Evolutionary conservation across 2,329 filamentous ascomycete species (phyloP).

Genomic region (Colletotrichum musae): DNA sequence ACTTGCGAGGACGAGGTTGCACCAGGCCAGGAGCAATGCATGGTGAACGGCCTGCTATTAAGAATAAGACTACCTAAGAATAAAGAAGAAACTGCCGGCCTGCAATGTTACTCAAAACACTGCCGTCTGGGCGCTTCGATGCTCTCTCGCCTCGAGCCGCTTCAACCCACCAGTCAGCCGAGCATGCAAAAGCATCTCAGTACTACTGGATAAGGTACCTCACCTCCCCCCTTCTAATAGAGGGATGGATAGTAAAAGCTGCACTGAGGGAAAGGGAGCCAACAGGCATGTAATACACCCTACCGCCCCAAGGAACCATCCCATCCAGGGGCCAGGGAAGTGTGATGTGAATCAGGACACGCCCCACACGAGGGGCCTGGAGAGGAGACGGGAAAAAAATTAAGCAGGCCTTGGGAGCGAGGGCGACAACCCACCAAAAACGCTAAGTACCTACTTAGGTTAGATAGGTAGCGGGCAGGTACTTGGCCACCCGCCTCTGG

Average conservation of each 20-base stretch:
- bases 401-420: neutral
- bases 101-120: constrained; percentile 18
- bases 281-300: no score
- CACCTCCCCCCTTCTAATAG: no score
- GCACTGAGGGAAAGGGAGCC: no score
- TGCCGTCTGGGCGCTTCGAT: constrained; percentile 10
- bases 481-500: constrained; percentile 7
- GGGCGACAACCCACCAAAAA: neutral
- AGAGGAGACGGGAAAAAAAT: no score
- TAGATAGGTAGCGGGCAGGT: constrained; percentile 8
- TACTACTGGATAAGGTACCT: no score
- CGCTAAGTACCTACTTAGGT: neutral
- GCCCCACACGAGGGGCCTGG: constrained; percentile 8
- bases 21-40: no score
- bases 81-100: constrained; percentile 4
- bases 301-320: no score
- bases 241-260: no score
- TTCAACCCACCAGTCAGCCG: no score
- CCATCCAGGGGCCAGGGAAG: neutral
- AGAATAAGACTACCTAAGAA: constrained; percentile 6
- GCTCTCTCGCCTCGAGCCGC: neutral
- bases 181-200: no score
- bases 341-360: constrained; percentile 17
- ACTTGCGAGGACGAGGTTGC: neutral
- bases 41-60: no score